Evolutionary conservation across 208 protist species (phyloP), one percentile per base, ranked within the genome.

Genomic region (Crithidia expoeki): DNA sequence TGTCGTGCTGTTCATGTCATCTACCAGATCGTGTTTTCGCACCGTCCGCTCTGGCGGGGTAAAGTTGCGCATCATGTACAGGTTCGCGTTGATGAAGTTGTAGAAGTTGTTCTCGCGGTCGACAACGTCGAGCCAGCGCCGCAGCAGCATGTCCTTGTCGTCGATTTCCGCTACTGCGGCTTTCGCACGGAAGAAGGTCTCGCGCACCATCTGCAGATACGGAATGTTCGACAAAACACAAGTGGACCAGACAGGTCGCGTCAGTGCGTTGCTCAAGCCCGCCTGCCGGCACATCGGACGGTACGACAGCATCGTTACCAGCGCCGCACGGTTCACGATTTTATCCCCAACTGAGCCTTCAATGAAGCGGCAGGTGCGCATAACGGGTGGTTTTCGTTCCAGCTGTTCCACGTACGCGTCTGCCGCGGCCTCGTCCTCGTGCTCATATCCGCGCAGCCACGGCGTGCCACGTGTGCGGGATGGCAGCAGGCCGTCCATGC

Each of bases 91-190:
- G 49, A 85, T 78, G 58, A 77, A 85, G 61, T 73, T 73, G 60
- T 63, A 62, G 36, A 82, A 82, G 68, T 85, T 79, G 58, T 85
- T 85, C 16, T 85, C 80, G 12, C 60, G 51, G 40, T 85, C 80
- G 4, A 79, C 65, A 5, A 65, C 50, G 44, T 74, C 71, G 14
- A 85, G 56, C 71, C 72, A 78, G 28, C 69, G 25, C 10, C 76
- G 80, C 36, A 85, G 71, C 12, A 62, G 76, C 36, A 56, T 55
- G 30, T 85, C 76, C 21, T 58, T 27, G 55, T 78, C 72, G 23
- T 81, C 76, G 12, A 85, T 64, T 57, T 85, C 80, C n/a, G 80
- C 80, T 1, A 80, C 75, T 1, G 80, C 80, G 4, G 76, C 80
- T 38, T 77, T 72, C 17, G 73, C 72, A 28, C 75, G 72, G 52